phyloP scores from a whole-genome alignment of 345 rosid species.

The Garcia nutans region DNA sequence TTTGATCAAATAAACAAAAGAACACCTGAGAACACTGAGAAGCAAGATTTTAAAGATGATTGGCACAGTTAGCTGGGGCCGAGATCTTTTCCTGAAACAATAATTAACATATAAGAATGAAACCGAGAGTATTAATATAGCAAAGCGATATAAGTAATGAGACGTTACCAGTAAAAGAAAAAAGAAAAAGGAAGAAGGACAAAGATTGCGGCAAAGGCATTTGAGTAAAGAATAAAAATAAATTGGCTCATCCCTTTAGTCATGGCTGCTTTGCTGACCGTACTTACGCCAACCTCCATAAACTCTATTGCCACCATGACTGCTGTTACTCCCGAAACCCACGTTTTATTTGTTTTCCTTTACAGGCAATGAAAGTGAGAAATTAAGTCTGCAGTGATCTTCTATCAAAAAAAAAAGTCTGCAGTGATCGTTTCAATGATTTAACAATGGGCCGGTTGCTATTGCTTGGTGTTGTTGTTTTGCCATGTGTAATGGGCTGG shows the following conservation, averaged over 20 bases:
- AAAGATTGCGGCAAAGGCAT: constrained; percentile 21
- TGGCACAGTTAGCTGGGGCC: background rate
- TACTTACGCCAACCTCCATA: constrained; percentile 31
- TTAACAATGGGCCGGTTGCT: too few relatives aligned
- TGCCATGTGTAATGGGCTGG: too few relatives aligned
- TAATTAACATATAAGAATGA: too few relatives aligned
- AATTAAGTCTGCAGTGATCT: too few relatives aligned
- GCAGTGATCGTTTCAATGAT: too few relatives aligned
- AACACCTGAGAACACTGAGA: constrained; percentile 7
- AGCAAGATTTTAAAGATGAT: constrained; percentile 8
- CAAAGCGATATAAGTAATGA: too few relatives aligned
- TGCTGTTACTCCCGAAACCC: constrained; percentile 21
- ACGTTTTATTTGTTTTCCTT: background rate
- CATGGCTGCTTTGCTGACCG: constrained; percentile 43
- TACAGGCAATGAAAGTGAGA: too few relatives aligned
- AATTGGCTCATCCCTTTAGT: constrained; percentile 34
- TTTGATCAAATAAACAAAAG: background rate
- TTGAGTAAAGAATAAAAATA: constrained; percentile 33
- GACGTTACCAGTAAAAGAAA: constrained; percentile 37
- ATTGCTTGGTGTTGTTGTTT: too few relatives aligned
- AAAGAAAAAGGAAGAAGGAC: constrained; percentile 26
- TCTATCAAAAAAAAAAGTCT: too few relatives aligned
- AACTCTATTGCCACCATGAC: constrained; percentile 33
- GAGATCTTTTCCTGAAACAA: constrained; percentile 12
- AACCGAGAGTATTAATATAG: background rate